Evolutionary conservation across 495 filamentous ascomycete genomes (phyloP).

Genomic region (Penicillium canariense): DNA sequence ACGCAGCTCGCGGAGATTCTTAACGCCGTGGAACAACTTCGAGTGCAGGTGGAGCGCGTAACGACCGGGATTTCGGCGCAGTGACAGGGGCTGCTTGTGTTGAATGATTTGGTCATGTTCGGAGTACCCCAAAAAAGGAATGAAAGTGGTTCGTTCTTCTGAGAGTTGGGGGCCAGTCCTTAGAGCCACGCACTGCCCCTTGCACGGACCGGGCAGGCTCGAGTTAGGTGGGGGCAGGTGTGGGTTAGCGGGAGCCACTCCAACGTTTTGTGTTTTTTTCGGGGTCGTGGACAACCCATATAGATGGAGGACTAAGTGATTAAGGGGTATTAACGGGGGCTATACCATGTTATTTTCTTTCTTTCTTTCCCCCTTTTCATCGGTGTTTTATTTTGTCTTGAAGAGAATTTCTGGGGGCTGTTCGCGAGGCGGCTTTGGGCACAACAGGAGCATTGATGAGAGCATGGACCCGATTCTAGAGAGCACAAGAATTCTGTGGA

Average conservation of each 20-base stretch:
- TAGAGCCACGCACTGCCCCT: slow-evolving; percentile 27
- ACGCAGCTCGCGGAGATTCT: slow-evolving; percentile 35
- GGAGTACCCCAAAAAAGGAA: slow-evolving; percentile 4
- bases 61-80: slow-evolving; percentile 26
- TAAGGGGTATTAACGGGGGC: neutral
- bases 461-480: neutral
- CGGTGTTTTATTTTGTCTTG: slow-evolving; percentile 2
- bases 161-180: slow-evolving; percentile 13
- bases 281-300: neutral
- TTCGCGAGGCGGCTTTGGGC: neutral
- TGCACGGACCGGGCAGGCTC: slow-evolving; percentile 6
- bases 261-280: slow-evolving; percentile 14
- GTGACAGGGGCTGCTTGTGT: slow-evolving; percentile 11
- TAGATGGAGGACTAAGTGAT: neutral
- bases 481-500: neutral
- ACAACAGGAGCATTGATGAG: neutral
- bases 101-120: neutral
- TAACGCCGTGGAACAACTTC: slow-evolving; percentile 41
- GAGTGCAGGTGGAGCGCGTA: slow-evolving; percentile 40
- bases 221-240: slow-evolving; percentile 6
- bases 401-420: neutral
- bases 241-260: slow-evolving; percentile 8
- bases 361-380: neutral
- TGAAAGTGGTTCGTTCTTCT: neutral
- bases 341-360: neutral